phyloP scores from a whole-genome alignment of 768 basidiomycete species.

The Lenzites betulinus region DNA sequence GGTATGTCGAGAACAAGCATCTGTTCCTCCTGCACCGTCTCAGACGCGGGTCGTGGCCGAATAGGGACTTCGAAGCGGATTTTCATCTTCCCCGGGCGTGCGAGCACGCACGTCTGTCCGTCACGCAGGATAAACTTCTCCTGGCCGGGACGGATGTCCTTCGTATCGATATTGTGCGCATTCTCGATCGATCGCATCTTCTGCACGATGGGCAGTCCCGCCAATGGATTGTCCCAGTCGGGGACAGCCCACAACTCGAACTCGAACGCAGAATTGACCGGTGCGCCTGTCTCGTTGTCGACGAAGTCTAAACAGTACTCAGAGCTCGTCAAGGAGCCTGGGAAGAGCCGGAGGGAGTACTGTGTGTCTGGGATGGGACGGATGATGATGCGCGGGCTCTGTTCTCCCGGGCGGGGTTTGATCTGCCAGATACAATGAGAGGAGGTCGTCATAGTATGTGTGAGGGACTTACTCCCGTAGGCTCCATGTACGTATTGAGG shows the following conservation, averaged over 20 bases:
- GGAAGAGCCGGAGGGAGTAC: background rate
- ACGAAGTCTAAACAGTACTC: background rate
- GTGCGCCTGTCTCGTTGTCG: background rate
- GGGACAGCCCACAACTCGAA: background rate
- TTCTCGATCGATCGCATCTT: background rate
- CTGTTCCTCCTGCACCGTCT: too few relatives aligned
- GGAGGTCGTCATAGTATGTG: too few relatives aligned
- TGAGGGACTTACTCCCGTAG: too few relatives aligned
- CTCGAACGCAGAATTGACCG: background rate
- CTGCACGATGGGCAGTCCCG: background rate
- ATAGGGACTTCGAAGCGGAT: too few relatives aligned
- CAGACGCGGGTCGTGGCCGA: too few relatives aligned
- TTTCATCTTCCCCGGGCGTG: too few relatives aligned
- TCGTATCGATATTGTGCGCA: background rate
- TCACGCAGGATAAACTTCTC: too few relatives aligned
- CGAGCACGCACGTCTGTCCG: background rate
- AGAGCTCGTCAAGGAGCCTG: background rate
- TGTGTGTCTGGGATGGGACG: background rate
- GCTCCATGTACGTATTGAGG: too few relatives aligned
- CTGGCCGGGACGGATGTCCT: too few relatives aligned
- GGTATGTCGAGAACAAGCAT: too few relatives aligned
- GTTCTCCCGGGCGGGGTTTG: background rate
- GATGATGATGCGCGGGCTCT: background rate
- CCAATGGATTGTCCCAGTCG: background rate
- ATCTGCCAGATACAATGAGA: too few relatives aligned